These are phyloP conservation scores for Zalerion maritima DNA, from an alignment of 495 filamentous ascomycete genomes.

Conservation along the genomic window DNA sequence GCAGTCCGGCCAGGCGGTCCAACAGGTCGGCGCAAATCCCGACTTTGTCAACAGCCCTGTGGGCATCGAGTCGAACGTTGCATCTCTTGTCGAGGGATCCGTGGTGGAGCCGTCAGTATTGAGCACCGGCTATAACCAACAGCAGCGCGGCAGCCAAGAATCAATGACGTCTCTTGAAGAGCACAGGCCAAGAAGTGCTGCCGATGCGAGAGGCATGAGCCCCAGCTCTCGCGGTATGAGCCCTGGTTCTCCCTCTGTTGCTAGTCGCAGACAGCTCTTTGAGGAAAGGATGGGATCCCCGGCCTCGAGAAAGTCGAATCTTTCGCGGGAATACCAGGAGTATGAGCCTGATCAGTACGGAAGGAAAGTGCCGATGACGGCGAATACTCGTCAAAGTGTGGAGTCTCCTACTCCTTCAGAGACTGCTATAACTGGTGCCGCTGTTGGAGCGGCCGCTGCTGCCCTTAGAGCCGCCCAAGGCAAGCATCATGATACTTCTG, in stretches of 20 bases:
- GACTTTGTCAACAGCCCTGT: slow-evolving; percentile 53
- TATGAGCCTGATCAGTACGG: slow-evolving; percentile 42
- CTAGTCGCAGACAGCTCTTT: slow-evolving; percentile 14
- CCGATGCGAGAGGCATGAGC: slow-evolving; percentile 10
- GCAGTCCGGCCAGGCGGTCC: slow-evolving; percentile 52
- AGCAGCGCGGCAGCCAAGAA: slow-evolving; percentile 19
- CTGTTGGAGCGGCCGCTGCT: slow-evolving; percentile 33
- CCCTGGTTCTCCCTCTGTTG: slow-evolving; percentile 22
- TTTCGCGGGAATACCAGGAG: slow-evolving; percentile 20
- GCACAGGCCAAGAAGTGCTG: slow-evolving; percentile 18
- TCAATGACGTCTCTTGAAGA: slow-evolving; percentile 29
- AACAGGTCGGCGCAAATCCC: slow-evolving; percentile 54
- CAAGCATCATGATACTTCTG: slow-evolving; percentile 18
- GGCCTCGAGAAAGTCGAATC: slow-evolving; percentile 14
- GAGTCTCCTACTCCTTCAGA: slow-evolving; percentile 34
- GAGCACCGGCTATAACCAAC: slow-evolving; percentile 31
- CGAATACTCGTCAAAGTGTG: slow-evolving; percentile 18
- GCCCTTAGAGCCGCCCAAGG: slow-evolving; percentile 25
- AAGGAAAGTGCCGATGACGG: slow-evolving; percentile 30
- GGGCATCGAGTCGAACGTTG: slow-evolving; percentile 77
- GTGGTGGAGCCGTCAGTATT: slow-evolving; percentile 67
- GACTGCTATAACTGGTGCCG: slow-evolving; percentile 35
- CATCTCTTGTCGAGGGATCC: slow-evolving; percentile 73
- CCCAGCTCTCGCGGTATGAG: slow-evolving; percentile 12
- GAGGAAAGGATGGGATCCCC: slow-evolving; percentile 13